phyloP scores from a whole-genome alignment of 306 rosid genomes.

The Cercis canadensis region DNA sequence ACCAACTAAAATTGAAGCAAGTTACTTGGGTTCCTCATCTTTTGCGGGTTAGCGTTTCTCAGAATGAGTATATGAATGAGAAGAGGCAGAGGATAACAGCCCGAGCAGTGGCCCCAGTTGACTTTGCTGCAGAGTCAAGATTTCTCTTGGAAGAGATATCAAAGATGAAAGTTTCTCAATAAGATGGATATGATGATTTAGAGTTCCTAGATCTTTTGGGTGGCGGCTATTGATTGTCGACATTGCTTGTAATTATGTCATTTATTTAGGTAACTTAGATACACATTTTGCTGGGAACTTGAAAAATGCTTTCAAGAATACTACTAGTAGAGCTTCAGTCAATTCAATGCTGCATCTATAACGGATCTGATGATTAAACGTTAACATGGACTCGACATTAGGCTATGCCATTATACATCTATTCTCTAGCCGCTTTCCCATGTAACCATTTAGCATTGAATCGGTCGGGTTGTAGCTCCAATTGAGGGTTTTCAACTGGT shows the following conservation, averaged over 20 bases:
- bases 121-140: conserved; percentile 80
- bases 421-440: no score
- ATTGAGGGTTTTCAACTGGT: no score
- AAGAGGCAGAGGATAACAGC: conserved; percentile 86
- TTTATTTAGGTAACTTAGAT: conserved; percentile 13
- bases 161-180: conserved; percentile 58
- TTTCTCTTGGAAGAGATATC: conserved; percentile 77
- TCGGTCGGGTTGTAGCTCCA: no score
- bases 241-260: conserved; percentile 42
- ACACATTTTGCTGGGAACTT: conserved; percentile 27
- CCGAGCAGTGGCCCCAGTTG: conserved; percentile 76
- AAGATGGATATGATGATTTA: conserved; percentile 27
- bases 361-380: background rate
- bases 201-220: conserved; percentile 11
- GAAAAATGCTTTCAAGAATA: background rate
- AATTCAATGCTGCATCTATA: background rate
- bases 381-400: no score
- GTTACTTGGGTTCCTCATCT: conserved; percentile 86
- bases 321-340: background rate
- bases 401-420: no score
- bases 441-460: no score
- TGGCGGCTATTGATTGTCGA: background rate
- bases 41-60: conserved; percentile 82
- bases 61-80: conserved; percentile 78
- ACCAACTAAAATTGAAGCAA: conserved; percentile 65